Percentiles rank a stretch among this genome's conserved stretches.
Evolutionary conservation across 2,329 filamentous ascomycete species (phyloP).

Genomic region (Gnomoniopsis smithogilvyi): DNA sequence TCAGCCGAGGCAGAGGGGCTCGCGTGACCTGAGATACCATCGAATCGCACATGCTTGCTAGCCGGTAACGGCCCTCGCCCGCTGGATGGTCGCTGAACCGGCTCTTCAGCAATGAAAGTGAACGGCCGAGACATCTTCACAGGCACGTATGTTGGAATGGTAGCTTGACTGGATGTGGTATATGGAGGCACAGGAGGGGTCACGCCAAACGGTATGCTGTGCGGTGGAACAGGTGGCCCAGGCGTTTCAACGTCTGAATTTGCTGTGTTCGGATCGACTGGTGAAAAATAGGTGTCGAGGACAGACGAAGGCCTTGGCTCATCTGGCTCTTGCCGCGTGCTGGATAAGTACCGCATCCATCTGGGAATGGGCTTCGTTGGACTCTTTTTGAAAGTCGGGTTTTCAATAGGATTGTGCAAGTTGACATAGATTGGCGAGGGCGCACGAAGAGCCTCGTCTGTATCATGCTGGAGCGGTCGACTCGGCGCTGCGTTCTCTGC

Average conservation of each 20-base stretch:
- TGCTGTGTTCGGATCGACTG: neutral
- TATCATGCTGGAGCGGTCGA: neutral
- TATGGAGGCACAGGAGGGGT: constrained; percentile 6
- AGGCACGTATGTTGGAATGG: neutral
- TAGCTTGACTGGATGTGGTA: neutral
- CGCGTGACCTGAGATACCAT: neutral
- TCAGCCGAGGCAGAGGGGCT: constrained; percentile 28
- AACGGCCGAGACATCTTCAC: constrained; percentile 6
- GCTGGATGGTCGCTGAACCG: constrained; percentile 10
- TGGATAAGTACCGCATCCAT: constrained; percentile 38
- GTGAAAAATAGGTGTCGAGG: constrained; percentile 12
- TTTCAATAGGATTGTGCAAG: constrained; percentile 45
- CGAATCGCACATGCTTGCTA: constrained; percentile 12
- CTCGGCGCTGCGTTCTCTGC: neutral
- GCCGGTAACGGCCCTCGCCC: neutral
- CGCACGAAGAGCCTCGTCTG: neutral
- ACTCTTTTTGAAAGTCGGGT: constrained; percentile 43
- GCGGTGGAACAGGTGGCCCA: constrained; percentile 7
- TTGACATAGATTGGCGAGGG: constrained; percentile 45
- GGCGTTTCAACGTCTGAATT: neutral
- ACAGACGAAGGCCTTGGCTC: constrained; percentile 8
- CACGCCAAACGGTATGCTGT: neutral
- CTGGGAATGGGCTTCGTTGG: constrained; percentile 49
- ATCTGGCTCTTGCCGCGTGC: neutral
- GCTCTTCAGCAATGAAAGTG: constrained; percentile 14